Base-by-base conservation (phyloP, 2,329 filamentous ascomycete genomes). In the Aspergillus fructus region DNA sequence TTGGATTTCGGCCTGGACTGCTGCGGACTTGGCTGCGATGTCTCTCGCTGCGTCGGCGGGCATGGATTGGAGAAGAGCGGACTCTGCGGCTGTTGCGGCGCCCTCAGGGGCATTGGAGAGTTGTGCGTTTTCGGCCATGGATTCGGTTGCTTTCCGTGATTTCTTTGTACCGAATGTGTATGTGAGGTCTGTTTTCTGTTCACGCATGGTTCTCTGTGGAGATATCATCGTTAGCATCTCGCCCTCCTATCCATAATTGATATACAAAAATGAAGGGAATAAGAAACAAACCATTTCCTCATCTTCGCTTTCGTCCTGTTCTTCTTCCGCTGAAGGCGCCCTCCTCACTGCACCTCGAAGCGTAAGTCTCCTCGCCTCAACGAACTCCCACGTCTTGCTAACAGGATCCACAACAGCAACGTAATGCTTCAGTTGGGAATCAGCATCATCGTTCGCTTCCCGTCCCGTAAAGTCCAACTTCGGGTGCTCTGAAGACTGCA, bases 401-500 rank as follows among this genome's bases (percentile, higher is more conserved):
- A 75, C 71, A 0, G 83, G 82, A 60, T 88, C 83, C 63, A 80
- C 85, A 43, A 88, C 75, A 51, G 82, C 85, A 58, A 87, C 70
- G 63, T 87, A 88, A 72, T 88, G 84, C 62, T 82, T 82, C 56
- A 84, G 69, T 59, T 81, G 73, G 30, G 78, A 79, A 56, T 85
- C 80, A 49, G 79, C 75, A 41, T 77, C 74, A 54, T 83, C 79
- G 58, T 80, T 78, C 27, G 74, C 74, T 64, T 79, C 77, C 37
- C 75, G 76, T 21, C 82, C 85, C 19, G 78, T 77, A 64, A 85
- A 87, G 70, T 87, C 84, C 53, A 88, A 77, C 52, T 80, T 83
- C 13, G 82, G 76, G 62, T 88, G 85, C 49, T 81, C 75, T 24
- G 84, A 85, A 5, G 85, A 85, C 59, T 87, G 84, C 9, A 87